phyloP scores from a whole-genome alignment of 1,284 basidiomycete species.

The Xerocomus nothofagi region DNA sequence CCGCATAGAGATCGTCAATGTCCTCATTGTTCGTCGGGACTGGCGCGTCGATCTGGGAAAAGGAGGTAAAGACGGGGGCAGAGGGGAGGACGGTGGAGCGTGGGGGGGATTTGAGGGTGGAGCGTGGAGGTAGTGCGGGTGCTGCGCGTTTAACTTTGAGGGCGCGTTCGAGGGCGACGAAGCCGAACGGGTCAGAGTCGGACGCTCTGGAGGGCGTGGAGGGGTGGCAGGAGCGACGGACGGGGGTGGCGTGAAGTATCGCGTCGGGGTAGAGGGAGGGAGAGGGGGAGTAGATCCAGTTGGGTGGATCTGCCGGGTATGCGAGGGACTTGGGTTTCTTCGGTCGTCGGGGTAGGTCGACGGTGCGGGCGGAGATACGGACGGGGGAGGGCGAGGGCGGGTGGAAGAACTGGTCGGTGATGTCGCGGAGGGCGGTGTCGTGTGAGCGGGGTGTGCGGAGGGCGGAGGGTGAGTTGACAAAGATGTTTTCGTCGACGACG shows the following conservation, averaged over 20 bases:
- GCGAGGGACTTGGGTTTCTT: conserved; percentile 36
- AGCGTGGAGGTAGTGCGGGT: conserved; percentile 2
- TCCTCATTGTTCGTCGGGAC: conserved; percentile 36
- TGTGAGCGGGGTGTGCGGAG: conserved; percentile 25
- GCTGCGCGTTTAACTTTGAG: conserved; percentile 32
- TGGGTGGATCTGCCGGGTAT: conserved; percentile 35
- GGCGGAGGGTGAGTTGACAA: conserved; percentile 5
- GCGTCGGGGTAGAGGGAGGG: too few species aligned
- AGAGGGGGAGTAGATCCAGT: conserved; percentile 28
- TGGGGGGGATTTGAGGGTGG: conserved; percentile 26
- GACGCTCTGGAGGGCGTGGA: conserved; percentile 24
- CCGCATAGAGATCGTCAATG: conserved; percentile 30
- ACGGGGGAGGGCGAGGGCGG: conserved; percentile 34
- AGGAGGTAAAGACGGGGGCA: conserved; percentile 14
- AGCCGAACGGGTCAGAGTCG: conserved; percentile 45
- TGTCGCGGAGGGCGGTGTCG: conserved; percentile 30
- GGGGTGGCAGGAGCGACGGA: conserved; percentile 21
- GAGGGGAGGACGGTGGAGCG: conserved; percentile 20
- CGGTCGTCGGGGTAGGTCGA: conserved; percentile 33
- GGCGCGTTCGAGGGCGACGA: conserved; percentile 42
- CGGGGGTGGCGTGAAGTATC: neutral
- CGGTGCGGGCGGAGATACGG: conserved; percentile 19
- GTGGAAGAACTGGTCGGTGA: conserved; percentile 37
- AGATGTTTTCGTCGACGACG: conserved; percentile 17
- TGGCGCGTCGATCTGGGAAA: conserved; percentile 17